Conservation (phyloP, 192 early-diverging fungal species). For the Umbelopsis sp. region DNA sequence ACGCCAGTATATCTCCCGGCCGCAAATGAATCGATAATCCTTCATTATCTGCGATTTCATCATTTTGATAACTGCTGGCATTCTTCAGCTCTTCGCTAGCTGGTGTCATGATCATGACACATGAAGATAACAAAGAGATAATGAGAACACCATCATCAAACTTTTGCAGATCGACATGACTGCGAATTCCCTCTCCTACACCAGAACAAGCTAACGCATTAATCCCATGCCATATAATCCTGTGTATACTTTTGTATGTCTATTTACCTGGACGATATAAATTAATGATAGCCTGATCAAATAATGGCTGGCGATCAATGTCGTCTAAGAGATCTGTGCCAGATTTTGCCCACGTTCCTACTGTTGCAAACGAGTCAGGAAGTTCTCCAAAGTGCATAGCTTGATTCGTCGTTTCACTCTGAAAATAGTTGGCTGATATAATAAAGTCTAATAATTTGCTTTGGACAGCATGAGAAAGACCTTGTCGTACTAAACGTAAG, state of each 20-base stretch:
- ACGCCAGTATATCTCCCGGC: constrained; percentile 45
- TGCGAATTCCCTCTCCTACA: constrained; percentile 50
- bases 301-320: constrained; percentile 42
- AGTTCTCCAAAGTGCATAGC: constrained; percentile 54
- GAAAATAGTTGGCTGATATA: constrained; percentile 32
- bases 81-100: constrained; percentile 30
- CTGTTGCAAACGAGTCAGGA: constrained; percentile 35
- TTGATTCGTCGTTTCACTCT: constrained; percentile 36
- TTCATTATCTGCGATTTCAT: background rate
- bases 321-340: constrained; percentile 29
- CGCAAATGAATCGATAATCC: constrained; percentile 35
- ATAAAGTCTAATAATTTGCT: constrained; percentile 29
- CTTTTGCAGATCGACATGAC: constrained; percentile 54
- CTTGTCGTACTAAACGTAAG: constrained; percentile 24
- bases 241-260: background rate
- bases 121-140: constrained; percentile 47
- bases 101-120: constrained; percentile 53
- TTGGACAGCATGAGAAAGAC: constrained; percentile 39
- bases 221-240: background rate
- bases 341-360: constrained; percentile 16
- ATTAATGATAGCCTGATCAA: constrained; percentile 58
- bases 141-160: constrained; percentile 58
- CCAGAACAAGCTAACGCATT: background rate
- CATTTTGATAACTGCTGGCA: constrained; percentile 27
- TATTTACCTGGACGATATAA: constrained; percentile 44